A percentile compares a stretch with the other conserved stretches of the same genome.
These are phyloP conservation scores for Taiozyma sp. DNA, from an alignment of 1,139 yeast species.

Conservation along the genomic window DNA sequence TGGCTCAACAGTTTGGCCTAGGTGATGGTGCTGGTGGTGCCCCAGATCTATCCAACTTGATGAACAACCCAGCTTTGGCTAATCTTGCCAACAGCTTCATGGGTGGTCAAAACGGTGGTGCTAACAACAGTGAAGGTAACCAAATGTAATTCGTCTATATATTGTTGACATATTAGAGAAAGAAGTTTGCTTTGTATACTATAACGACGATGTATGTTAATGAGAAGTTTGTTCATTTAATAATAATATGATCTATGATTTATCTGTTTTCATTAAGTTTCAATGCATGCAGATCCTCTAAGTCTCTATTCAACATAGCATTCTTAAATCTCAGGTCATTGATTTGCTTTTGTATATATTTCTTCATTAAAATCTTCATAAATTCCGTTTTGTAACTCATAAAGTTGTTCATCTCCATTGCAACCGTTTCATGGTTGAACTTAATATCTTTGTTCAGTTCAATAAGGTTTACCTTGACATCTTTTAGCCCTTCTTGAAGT, in stretches of 20 bases:
- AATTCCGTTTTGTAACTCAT: conserved; percentile 45
- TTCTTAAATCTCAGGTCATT: conserved; percentile 23
- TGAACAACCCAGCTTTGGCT: conserved; percentile 77
- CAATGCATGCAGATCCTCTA: conserved; percentile 13
- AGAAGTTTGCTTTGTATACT: not conserved
- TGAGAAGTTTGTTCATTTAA: not conserved
- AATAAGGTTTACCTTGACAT: conserved; percentile 22
- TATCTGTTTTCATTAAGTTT: not conserved
- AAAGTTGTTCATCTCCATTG: conserved; percentile 58
- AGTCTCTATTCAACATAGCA: conserved; percentile 14
- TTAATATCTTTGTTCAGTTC: conserved; percentile 30
- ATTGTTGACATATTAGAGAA: not conserved
- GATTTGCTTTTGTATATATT: conserved; percentile 28
- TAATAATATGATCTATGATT: not conserved
- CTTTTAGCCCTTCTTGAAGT: conserved; percentile 26
- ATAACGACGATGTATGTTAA: not conserved
- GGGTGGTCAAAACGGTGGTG: conserved; percentile 34
- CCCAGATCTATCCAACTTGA: conserved; percentile 63
- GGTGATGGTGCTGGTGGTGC: conserved; percentile 40
- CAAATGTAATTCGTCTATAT: not conserved
- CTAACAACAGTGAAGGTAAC: not conserved
- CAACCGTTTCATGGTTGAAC: conserved; percentile 51
- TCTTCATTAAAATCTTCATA: conserved; percentile 34
- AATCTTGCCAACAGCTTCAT: conserved; percentile 54
- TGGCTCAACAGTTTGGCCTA: conserved; percentile 67